Conservation (phyloP, 371 early-diverging fungal genomes). For the Actinomortierella wolfii region DNA sequence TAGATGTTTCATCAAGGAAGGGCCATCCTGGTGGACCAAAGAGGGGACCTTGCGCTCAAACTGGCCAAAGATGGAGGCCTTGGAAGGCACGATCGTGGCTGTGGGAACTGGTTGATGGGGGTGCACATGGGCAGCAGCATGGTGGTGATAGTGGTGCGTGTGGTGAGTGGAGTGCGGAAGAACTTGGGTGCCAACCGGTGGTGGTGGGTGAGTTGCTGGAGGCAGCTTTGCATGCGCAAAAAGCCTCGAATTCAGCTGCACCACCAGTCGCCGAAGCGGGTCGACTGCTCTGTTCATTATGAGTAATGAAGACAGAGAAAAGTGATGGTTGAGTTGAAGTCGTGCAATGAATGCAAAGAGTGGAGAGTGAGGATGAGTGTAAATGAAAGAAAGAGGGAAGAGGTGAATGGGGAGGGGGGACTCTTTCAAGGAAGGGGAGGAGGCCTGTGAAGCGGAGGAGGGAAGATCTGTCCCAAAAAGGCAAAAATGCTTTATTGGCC, state of each 20-base stretch:
- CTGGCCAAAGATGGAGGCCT: constrained; percentile 22
- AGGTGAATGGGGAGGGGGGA: no score
- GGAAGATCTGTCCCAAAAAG: no score
- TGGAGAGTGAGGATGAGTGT: not conserved
- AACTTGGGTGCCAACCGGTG: constrained; percentile 16
- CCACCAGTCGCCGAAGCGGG: constrained; percentile 47
- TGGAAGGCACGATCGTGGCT: constrained; percentile 12
- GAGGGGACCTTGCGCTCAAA: constrained; percentile 35
- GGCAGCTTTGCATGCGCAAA: constrained; percentile 23
- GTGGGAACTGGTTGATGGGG: constrained; percentile 29
- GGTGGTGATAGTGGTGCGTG: constrained; percentile 11
- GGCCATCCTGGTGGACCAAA: constrained; percentile 33
- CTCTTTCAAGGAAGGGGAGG: no score
- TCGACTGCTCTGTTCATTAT: constrained; percentile 44
- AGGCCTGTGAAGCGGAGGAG: no score
- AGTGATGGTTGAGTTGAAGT: no score
- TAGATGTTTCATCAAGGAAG: constrained; percentile 25
- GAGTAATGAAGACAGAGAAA: not conserved
- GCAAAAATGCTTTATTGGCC: no score
- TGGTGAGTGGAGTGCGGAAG: no score
- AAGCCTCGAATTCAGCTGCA: constrained; percentile 41
- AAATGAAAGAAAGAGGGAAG: not conserved
- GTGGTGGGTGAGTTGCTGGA: no score
- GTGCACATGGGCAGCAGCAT: constrained; percentile 9
- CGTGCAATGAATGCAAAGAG: not conserved